Base-by-base conservation (phyloP, 2,329 filamentous ascomycete species). In the Harringtonia lauricola region DNA sequence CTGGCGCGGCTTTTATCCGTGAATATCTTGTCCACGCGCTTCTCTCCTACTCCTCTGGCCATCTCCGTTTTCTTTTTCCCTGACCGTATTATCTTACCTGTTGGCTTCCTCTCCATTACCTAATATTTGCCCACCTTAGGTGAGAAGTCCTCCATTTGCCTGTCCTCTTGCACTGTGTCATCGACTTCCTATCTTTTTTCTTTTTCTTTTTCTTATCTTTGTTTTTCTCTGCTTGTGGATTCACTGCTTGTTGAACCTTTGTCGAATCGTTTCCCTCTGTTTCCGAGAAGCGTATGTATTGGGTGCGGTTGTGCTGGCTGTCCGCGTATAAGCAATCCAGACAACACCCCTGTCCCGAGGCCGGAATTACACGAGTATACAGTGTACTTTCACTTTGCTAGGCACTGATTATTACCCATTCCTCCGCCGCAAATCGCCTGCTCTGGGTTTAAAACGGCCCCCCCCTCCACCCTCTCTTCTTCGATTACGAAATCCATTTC, bases 401-500 rank as follows among this genome's bases (percentile, higher is more conserved):
- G 3, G 31, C 13, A 2, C 39, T 10, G 39, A 26, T 30, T 41
- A 41, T 34, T 28, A 30, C 10, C 42, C 28, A 22, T 30, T 28
- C 37, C 14, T 31, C 15, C 33, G 22, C 33, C 33, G 39, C 43
- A 22, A 31, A 39, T 41, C 38, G 33, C 40, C 43, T 43, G 41
- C 36, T 22, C 40, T 39, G 41, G 41, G 21, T 43, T 50, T 48
- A 51, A 51, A 50, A 50, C 41, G 40, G 41, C 36, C 46, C 28
- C 38, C 40, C 28, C 18, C 38, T 41, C 42, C 45, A 38, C 38
- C 24, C 30, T 33, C 42, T 31, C 42, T 37, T 18, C 35, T 34
- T 37, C 47, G 48, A 49, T 52, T 52, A 52, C 47, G 48, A 52
- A 52, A 52, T 49, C 50, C 37, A 36, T 15, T 31, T 39, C 43